Conservation (phyloP, 2,329 filamentous ascomycete species). For the Curvularia sp. region DNA sequence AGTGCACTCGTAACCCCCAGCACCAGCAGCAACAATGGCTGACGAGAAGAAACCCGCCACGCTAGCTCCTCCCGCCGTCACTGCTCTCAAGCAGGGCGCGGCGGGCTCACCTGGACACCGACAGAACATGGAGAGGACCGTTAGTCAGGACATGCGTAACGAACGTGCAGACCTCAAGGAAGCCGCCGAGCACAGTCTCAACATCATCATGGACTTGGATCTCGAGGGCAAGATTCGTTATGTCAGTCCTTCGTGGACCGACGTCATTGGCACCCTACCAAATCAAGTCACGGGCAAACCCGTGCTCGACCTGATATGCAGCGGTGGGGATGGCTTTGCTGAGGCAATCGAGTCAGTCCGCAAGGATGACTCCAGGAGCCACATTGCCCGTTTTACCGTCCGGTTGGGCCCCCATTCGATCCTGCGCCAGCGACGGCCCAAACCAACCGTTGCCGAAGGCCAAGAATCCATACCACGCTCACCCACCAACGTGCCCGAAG, state of each 20-base stretch:
- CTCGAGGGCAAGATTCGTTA: conserved; percentile 90
- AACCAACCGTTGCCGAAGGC: conserved; percentile 35
- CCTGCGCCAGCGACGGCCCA: conserved; percentile 42
- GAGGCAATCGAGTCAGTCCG: conserved; percentile 83
- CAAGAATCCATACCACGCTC: conserved; percentile 43
- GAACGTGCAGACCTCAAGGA: conserved; percentile 93
- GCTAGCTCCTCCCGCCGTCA: conserved; percentile 54
- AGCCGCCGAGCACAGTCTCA: conserved; percentile 94
- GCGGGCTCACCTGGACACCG: conserved; percentile 35
- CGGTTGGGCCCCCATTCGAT: conserved; percentile 47
- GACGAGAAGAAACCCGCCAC: conserved; percentile 40
- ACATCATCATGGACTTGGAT: conserved; percentile 93
- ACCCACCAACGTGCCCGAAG: conserved; percentile 29
- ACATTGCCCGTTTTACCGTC: conserved; percentile 64
- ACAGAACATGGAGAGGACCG: conserved; percentile 64
- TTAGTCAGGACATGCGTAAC: conserved; percentile 90
- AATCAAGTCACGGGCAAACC: conserved; percentile 76
- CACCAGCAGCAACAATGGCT: conserved; percentile 26
- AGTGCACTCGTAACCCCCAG: conserved; percentile 20
- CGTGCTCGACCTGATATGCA: conserved; percentile 81
- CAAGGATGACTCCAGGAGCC: conserved; percentile 90
- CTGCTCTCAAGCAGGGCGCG: conserved; percentile 53
- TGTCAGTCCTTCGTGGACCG: conserved; percentile 95
- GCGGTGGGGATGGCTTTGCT: conserved; percentile 79
- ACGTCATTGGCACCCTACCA: conserved; percentile 82